Evolutionary conservation across 148 eudicot species (phyloP).

Genomic region (Cornus florida): DNA sequence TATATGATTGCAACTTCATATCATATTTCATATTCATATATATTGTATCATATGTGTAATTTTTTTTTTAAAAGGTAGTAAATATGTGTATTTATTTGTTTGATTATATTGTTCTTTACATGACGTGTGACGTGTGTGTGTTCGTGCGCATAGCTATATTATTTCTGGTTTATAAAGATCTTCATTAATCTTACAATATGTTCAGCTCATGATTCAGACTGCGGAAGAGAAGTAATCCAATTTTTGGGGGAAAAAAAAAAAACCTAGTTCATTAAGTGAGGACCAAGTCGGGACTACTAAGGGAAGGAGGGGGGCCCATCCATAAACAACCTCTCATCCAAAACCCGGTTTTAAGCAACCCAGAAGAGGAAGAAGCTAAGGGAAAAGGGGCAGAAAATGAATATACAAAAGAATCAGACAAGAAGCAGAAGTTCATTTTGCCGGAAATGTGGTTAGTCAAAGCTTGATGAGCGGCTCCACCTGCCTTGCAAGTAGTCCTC

Average conservation of each 20-base stretch:
- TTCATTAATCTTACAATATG: neutral
- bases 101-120: too few species aligned
- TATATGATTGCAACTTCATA: too few species aligned
- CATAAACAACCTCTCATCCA: slow-evolving; percentile 34
- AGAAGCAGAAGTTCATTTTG: neutral
- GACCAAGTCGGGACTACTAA: neutral
- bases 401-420: slow-evolving; percentile 20
- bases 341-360: slow-evolving; percentile 3
- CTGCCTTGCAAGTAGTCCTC: slow-evolving; percentile 89
- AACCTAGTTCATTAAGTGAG: neutral
- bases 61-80: too few species aligned
- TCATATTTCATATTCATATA: too few species aligned
- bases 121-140: too few species aligned
- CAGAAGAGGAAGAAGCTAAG: neutral
- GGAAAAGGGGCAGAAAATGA: neutral
- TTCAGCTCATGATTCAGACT: neutral
- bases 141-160: too few species aligned
- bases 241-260: neutral
- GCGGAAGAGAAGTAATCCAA: neutral
- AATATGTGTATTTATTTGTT: too few species aligned
- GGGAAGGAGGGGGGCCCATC: slow-evolving; percentile 35
- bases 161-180: neutral
- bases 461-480: slow-evolving; percentile 91
- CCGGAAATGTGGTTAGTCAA: slow-evolving; percentile 43
- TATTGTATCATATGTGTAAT: too few species aligned